phyloP scores from a whole-genome alignment of 441 rosid species.

The Erodium texanum region DNA sequence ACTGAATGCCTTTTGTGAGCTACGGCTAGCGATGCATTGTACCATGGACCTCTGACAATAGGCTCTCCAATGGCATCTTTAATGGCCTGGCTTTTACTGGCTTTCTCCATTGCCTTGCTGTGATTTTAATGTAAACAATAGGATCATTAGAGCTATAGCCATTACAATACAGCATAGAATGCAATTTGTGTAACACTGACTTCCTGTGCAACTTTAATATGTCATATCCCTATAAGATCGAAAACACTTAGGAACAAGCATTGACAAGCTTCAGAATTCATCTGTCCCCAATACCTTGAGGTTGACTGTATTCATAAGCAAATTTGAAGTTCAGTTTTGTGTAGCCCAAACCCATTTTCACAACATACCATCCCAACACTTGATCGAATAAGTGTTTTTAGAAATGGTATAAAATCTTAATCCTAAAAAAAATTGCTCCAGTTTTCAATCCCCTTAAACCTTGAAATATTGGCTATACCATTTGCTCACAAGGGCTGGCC shows the following conservation, averaged over 20 bases:
- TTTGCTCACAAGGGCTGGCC: too few species aligned
- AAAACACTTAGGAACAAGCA: not conserved
- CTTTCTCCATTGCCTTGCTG: slow-evolving; percentile 91
- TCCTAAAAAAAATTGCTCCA: too few species aligned
- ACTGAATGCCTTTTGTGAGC: slow-evolving; percentile 77
- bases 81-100: slow-evolving; percentile 45
- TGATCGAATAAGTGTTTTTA: not conserved
- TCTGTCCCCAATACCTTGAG: too few species aligned
- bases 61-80: slow-evolving; percentile 87
- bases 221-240: not conserved
- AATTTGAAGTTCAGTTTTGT: not conserved
- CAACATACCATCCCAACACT: not conserved
- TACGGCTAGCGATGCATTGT: slow-evolving; percentile 85
- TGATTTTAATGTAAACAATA: slow-evolving; percentile 11
- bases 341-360: not conserved
- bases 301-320: too few species aligned
- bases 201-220: not conserved
- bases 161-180: too few species aligned
- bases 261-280: not conserved
- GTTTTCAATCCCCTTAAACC: too few species aligned
- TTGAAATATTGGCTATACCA: too few species aligned
- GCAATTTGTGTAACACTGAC: not conserved
- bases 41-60: slow-evolving; percentile 92
- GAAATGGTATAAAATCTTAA: too few species aligned
- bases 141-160: not conserved